phyloP scores from a whole-genome alignment of 192 early-diverging fungal genomes.

The Phycomyces blakesleeanus region DNA sequence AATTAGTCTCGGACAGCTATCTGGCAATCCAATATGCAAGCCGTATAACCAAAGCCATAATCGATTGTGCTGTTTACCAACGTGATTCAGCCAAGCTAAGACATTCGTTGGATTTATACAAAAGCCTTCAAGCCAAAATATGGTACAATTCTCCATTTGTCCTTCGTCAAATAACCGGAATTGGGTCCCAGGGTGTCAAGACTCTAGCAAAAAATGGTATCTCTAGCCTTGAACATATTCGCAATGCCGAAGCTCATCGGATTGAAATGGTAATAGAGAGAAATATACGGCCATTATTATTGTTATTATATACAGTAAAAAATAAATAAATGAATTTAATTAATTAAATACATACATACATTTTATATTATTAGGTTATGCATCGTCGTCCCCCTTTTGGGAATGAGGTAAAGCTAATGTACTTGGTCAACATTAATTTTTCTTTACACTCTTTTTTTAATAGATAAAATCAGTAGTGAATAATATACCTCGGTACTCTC shows the following conservation, averaged over 20 bases:
- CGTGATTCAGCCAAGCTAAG: constrained; percentile 13
- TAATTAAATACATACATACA: no score
- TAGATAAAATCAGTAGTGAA: constrained; percentile 10
- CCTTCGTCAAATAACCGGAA: constrained; percentile 54
- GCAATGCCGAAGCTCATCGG: constrained; percentile 36
- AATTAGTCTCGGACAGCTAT: constrained; percentile 16
- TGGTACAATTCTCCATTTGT: constrained; percentile 51
- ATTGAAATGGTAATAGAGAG: constrained; percentile 44
- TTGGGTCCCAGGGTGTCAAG: constrained; percentile 48
- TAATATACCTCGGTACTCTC: constrained; percentile 11
- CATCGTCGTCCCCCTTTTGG: constrained; percentile 63
- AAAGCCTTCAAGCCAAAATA: constrained; percentile 37
- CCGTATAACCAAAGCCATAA: constrained; percentile 35
- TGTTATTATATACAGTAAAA: no score
- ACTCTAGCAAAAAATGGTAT: constrained; percentile 47
- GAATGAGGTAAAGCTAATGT: constrained; percentile 38
- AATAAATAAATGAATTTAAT: no score
- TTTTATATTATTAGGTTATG: constrained; percentile 35
- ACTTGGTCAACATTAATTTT: background rate
- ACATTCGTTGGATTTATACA: constrained; percentile 34
- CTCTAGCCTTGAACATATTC: constrained; percentile 43
- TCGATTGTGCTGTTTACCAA: constrained; percentile 25
- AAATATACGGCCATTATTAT: no score
- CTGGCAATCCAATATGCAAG: constrained; percentile 22
- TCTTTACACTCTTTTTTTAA: background rate